These are phyloP conservation scores for Cladorrhinum sp. DNA, from an alignment of 2,329 filamentous ascomycete genomes.

Conservation along the genomic window DNA sequence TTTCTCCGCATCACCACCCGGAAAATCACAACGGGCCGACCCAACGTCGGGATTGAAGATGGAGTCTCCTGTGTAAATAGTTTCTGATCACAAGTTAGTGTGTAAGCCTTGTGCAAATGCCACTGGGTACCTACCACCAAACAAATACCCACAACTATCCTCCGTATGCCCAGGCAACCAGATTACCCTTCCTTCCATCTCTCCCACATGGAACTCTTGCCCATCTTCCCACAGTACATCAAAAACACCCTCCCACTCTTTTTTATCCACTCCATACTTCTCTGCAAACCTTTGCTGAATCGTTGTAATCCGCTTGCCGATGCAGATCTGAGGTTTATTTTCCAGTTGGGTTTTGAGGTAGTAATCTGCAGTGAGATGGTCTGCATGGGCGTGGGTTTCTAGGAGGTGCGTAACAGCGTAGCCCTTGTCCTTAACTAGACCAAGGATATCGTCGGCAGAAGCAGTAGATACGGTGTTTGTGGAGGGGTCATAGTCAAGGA, in stretches of 20 bases:
- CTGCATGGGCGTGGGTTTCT: constrained; percentile 61
- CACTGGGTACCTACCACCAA: constrained; percentile 39
- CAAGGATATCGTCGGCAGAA: constrained; percentile 51
- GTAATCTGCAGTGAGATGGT: constrained; percentile 57
- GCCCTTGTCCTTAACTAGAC: constrained; percentile 39
- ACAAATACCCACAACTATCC: constrained; percentile 57
- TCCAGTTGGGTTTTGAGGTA: constrained; percentile 52
- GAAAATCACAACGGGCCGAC: constrained; percentile 53
- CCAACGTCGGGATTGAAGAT: constrained; percentile 53
- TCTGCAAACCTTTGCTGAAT: constrained; percentile 50
- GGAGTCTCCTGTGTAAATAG: constrained; percentile 53
- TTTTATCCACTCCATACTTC: constrained; percentile 43
- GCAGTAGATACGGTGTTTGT: constrained; percentile 43
- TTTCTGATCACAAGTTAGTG: constrained; percentile 28
- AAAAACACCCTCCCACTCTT: constrained; percentile 47
- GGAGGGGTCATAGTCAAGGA: constrained; percentile 54
- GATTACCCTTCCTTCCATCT: constrained; percentile 43
- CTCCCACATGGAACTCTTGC: constrained; percentile 51
- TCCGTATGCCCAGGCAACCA: constrained; percentile 60
- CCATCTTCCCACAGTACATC: constrained; percentile 53
- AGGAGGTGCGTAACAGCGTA: constrained; percentile 53
- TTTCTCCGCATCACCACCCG: constrained; percentile 44
- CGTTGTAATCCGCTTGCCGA: constrained; percentile 50
- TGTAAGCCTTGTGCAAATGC: not conserved
- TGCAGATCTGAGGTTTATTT: constrained; percentile 45